These are phyloP conservation scores for Penicillium antarcticum DNA, from an alignment of 495 filamentous ascomycete genomes.

Conservation along the genomic window DNA sequence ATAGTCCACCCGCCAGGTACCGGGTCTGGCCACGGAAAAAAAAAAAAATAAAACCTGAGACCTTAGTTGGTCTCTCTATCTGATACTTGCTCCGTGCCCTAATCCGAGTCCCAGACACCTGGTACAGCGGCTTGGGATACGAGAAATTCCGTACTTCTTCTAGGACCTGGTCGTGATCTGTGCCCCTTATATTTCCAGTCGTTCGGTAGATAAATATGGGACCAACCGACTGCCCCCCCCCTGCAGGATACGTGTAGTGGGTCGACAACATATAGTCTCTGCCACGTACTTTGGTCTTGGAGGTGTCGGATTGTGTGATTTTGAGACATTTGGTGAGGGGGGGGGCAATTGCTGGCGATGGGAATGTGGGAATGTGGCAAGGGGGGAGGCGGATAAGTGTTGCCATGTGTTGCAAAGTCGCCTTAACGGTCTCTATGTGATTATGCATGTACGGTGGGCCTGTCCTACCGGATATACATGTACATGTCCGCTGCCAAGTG, in stretches of 20 bases:
- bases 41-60: conserved; percentile 5
- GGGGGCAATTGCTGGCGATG: neutral
- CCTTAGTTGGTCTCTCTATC: conserved; percentile 12
- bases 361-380: neutral
- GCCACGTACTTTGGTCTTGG: conserved; percentile 2
- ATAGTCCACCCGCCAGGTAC: conserved; percentile 6
- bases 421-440: neutral
- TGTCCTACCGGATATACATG: neutral
- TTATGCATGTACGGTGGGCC: neutral
- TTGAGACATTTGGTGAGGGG: neutral
- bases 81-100: conserved; percentile 15
- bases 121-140: neutral
- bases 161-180: conserved; percentile 3
- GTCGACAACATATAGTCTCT: neutral
- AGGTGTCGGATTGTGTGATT: neutral
- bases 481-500: no score
- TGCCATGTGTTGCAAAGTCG: neutral
- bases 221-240: neutral
- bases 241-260: conserved; percentile 2
- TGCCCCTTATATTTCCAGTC: neutral
- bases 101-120: conserved; percentile 2
- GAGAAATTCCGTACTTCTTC: neutral
- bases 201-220: neutral
- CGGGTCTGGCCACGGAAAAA: conserved; percentile 3
- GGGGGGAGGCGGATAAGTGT: neutral